A percentile compares a stretch with the other conserved stretches of the same genome.
phyloP scores from a whole-genome alignment of 768 basidiomycete genomes.

The Xanthoconium stramineum region DNA sequence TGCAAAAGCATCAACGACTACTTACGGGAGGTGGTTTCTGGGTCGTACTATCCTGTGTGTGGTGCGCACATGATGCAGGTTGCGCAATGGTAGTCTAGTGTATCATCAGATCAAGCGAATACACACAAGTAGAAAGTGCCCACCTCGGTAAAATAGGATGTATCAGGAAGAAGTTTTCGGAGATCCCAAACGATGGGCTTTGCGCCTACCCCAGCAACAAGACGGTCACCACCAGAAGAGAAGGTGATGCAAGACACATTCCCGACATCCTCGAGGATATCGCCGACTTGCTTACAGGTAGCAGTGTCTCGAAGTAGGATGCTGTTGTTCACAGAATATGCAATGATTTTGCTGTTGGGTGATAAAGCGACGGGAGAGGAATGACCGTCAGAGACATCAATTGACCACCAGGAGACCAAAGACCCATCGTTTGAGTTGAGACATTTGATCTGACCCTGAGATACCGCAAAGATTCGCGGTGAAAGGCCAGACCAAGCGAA shows the following conservation, averaged over 20 bases:
- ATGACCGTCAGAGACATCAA: background rate
- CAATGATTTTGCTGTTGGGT: constrained; percentile 12
- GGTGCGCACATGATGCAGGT: background rate
- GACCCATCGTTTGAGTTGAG: constrained; percentile 14
- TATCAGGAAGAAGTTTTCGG: background rate
- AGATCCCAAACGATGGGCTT: constrained; percentile 15
- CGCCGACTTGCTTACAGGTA: constrained; percentile 9
- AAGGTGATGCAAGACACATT: constrained; percentile 12
- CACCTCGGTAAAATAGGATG: constrained; percentile 1
- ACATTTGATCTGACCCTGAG: constrained; percentile 18
- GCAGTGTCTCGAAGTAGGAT: constrained; percentile 12
- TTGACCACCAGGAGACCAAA: constrained; percentile 11
- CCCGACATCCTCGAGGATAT: constrained; percentile 2
- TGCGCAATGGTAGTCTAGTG: background rate
- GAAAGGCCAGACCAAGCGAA: constrained; percentile 10
- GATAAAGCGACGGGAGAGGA: constrained; percentile 12
- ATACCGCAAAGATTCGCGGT: constrained; percentile 11
- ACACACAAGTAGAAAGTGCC: background rate
- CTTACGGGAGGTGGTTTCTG: constrained; percentile 5
- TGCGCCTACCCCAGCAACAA: constrained; percentile 1
- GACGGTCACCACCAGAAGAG: constrained; percentile 5
- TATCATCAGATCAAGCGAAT: background rate
- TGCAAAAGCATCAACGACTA: background rate
- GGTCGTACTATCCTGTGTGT: constrained; percentile 1
- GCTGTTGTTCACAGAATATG: constrained; percentile 11